A percentile compares a stretch with the other conserved stretches of the same genome.
Conservation (phyloP, 1,284 basidiomycete genomes). For the Marasmius sp. region DNA sequence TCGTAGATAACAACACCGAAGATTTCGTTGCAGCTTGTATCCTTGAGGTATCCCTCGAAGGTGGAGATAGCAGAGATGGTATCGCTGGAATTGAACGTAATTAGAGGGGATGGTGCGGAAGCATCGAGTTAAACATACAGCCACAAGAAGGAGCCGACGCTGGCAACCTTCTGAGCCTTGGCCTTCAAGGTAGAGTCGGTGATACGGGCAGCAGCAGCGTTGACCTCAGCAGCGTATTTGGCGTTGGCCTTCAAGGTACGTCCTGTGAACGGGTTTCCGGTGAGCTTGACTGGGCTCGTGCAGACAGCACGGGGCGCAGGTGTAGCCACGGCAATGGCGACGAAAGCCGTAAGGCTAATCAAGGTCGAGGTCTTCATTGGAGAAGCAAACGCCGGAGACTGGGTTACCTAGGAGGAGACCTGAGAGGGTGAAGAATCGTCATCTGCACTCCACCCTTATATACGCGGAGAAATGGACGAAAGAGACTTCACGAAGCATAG, state of each 20-base stretch:
- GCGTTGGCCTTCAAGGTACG: not conserved
- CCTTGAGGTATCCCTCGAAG: constrained; percentile 6
- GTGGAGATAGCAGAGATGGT: constrained; percentile 8
- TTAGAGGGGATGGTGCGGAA: constrained; percentile 22
- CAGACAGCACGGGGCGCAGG: not conserved
- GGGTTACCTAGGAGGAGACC: not conserved
- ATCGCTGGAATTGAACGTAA: not conserved
- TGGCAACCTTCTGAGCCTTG: constrained; percentile 34
- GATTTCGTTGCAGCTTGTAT: constrained; percentile 4
- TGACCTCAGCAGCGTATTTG: not conserved
- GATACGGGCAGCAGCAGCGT: not conserved
- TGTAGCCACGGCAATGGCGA: not conserved
- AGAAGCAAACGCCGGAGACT: not conserved
- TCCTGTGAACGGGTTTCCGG: not conserved
- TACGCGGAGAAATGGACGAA: not conserved
- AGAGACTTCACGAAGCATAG: not conserved
- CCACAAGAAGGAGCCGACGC: constrained; percentile 44
- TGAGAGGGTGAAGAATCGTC: not conserved
- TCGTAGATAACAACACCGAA: constrained; percentile 38
- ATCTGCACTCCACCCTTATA: not conserved
- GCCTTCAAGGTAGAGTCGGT: constrained; percentile 30
- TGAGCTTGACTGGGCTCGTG: not conserved
- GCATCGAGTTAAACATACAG: constrained; percentile 33
- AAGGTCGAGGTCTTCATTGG: not conserved
- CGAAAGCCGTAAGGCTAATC: not conserved